phyloP scores from a whole-genome alignment of 352 stramenopile genomes.

The Phytophthora macrochlamydospora region DNA sequence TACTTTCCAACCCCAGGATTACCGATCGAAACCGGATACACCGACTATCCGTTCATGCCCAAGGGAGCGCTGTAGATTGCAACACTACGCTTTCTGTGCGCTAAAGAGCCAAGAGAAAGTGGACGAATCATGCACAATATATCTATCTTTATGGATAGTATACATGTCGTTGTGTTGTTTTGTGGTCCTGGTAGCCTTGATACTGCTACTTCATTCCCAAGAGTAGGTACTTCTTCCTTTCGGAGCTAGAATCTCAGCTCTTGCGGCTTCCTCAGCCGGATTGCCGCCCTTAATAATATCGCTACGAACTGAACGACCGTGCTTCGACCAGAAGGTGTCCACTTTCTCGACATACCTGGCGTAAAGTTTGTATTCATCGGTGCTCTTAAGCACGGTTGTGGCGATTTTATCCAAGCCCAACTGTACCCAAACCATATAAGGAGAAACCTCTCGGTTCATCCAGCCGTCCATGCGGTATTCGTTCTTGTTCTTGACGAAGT shows the following conservation, averaged over 20 bases:
- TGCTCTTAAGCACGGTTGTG: neutral
- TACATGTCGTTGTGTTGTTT: too few species aligned
- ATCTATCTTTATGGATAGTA: too few species aligned
- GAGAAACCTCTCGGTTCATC: neutral
- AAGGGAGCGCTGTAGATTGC: neutral
- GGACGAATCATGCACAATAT: too few species aligned
- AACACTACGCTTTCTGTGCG: too few species aligned
- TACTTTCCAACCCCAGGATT: conserved; percentile 30
- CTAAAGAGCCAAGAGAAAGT: too few species aligned
- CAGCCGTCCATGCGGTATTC: neutral
- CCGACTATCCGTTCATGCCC: conserved; percentile 38
- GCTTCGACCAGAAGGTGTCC: neutral
- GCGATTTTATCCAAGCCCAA: neutral
- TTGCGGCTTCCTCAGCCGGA: neutral
- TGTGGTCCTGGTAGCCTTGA: too few species aligned
- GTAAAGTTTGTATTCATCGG: neutral
- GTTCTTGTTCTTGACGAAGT: neutral
- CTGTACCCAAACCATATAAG: neutral
- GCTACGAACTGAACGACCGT: neutral
- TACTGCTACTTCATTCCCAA: neutral
- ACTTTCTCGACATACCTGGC: neutral
- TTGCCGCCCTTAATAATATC: neutral
- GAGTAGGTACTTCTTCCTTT: neutral
- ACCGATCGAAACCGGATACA: conserved; percentile 43
- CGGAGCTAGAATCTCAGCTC: neutral